Evolutionary conservation across 2,329 filamentous ascomycete genomes (phyloP), one percentile per base, ranked within the genome.

Genomic region (Colletotrichum limetticola): DNA sequence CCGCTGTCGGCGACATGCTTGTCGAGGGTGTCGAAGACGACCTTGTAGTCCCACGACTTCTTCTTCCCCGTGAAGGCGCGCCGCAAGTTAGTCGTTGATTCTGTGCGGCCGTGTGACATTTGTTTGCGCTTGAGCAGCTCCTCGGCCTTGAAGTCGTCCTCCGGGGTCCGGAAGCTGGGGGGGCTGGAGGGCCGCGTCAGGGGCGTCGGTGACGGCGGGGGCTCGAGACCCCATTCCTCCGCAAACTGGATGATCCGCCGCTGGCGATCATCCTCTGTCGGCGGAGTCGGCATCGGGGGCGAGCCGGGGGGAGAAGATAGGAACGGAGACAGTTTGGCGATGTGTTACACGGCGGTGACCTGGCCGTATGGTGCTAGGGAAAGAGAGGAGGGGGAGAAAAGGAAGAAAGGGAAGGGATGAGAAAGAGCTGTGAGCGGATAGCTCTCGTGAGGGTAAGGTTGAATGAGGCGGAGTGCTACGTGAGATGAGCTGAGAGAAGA

Each of bases 101-200:
- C 77, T 4, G 79, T 75, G 52, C 81, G 80, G 16, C 78, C 76
- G 19, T 80, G 80, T 42, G 74, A 74, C 37, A 79, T 64, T 14
- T 85, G 82, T 53, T 85, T 85, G 28, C 84, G 84, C 75, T 87
- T 86, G 66, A 91, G 81, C 35, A 90, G 82, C 42, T 88, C 86
- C 66, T 91, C 89, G n/a, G 88, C 89, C 4, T 82, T 79, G 30
- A 83, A 78, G 62, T 90, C 87, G 75, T 91, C 89, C 66, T 83
- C 82, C 0, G 86, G 77, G 1, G 83, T 85, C 62, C 85, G 84
- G 75, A 86, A 85, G 5, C 83, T 84, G 4, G 84, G 82, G 1
- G 84, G 80, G 37, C 82, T 81, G 59, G 81, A 80, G 2, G 86
- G 87, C 61, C 84, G 83, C 4, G 81, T 77, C 52, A 86, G 81